A percentile compares a stretch with the other conserved stretches of the same genome.
Evolutionary conservation across 139 green algal genomes (phyloP).

Genomic region (Eudorina sp.): DNA sequence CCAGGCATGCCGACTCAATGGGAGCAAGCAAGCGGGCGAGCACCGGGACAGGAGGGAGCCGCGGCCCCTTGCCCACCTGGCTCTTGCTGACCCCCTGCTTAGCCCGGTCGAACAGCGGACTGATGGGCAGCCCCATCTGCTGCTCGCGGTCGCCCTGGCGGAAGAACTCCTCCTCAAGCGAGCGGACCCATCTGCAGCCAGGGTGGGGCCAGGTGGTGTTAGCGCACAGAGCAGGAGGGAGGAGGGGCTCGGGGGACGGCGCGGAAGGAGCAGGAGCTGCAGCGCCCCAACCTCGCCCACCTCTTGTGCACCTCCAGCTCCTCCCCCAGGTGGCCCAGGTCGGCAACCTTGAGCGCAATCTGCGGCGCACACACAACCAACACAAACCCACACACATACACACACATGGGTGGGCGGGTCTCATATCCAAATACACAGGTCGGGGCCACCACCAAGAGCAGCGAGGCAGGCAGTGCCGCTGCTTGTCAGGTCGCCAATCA

Average conservation of each 20-base stretch:
- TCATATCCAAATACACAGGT: not conserved
- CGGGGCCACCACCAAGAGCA: not conserved
- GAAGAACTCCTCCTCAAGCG: conserved; percentile 51
- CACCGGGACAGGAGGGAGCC: not conserved
- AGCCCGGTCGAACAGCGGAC: conserved; percentile 65
- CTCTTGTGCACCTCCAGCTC: conserved; percentile 8
- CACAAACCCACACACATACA: not conserved
- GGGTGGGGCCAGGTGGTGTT: not conserved
- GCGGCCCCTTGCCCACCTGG: conserved; percentile 41
- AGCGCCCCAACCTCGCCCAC: not conserved
- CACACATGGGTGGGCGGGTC: not conserved
- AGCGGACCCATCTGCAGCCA: conserved; percentile 41
- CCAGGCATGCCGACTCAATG: not conserved
- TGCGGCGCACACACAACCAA: not conserved
- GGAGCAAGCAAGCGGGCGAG: not conserved
- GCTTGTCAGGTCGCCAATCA: no score
- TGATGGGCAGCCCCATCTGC: conserved; percentile 48
- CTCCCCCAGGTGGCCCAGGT: conserved; percentile 19
- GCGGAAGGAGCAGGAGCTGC: not conserved
- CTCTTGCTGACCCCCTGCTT: conserved; percentile 58
- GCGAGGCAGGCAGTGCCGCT: no score
- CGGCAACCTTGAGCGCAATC: conserved; percentile 15
- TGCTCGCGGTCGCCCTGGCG: conserved; percentile 66
- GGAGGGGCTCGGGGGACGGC: not conserved
- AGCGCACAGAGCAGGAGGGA: not conserved